These are phyloP conservation scores for Trichaptum fuscoviolaceum DNA, from an alignment of 768 basidiomycete species.

Conservation along the genomic window DNA sequence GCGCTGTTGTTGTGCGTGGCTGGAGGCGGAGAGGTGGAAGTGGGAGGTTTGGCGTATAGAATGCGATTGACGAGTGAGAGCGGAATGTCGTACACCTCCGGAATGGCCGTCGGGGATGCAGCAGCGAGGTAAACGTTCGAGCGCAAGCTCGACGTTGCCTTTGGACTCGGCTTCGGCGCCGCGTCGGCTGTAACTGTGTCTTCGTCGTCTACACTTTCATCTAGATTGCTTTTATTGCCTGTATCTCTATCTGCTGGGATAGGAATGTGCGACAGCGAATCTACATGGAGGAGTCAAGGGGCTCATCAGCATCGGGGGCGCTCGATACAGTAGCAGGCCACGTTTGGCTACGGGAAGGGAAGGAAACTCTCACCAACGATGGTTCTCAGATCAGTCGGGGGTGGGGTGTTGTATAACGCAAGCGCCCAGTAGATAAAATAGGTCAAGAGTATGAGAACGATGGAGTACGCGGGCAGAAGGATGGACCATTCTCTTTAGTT, in stretches of 20 bases:
- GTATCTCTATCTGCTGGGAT: slow-evolving; percentile 28
- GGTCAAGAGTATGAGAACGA: slow-evolving; percentile 65
- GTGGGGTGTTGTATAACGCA: slow-evolving; percentile 65
- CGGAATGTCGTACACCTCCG: slow-evolving; percentile 78
- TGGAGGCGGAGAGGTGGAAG: neutral
- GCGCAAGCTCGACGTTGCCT: no score
- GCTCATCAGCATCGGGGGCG: slow-evolving; percentile 11
- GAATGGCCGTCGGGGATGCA: slow-evolving; percentile 41
- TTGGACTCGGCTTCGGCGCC: no score
- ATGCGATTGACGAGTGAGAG: slow-evolving; percentile 77
- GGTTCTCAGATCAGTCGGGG: slow-evolving; percentile 60
- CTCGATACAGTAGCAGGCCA: slow-evolving; percentile 1
- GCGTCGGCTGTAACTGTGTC: no score
- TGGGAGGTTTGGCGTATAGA: slow-evolving; percentile 34
- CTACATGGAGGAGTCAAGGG: slow-evolving; percentile 31
- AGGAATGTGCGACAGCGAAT: slow-evolving; percentile 52
- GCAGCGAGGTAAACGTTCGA: slow-evolving; percentile 37
- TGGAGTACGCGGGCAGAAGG: slow-evolving; percentile 72
- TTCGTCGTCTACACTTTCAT: neutral
- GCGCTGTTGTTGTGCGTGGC: neutral
- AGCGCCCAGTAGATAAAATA: slow-evolving; percentile 76
- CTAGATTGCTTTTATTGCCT: neutral
- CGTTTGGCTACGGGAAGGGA: neutral
- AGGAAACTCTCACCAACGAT: slow-evolving; percentile 49
- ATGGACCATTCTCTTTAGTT: slow-evolving; percentile 74